phyloP scores from a whole-genome alignment of 164 flowering plant species.

The Liriodendron chinense region DNA sequence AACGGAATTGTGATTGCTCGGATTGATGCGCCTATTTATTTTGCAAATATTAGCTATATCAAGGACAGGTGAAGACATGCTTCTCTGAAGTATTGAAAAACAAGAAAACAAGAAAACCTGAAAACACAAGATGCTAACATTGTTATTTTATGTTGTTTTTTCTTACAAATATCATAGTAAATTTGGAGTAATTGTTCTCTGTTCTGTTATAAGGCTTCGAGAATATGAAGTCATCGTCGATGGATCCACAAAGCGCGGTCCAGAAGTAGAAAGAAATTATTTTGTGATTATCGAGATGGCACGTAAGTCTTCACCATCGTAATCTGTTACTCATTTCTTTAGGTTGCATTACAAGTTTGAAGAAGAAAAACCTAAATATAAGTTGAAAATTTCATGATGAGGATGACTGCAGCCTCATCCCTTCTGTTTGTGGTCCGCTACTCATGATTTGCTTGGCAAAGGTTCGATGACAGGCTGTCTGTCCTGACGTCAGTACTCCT shows the following conservation, averaged over 20 bases:
- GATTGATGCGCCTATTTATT: conserved; percentile 93
- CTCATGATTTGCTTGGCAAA: too few relatives aligned
- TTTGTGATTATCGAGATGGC: conserved; percentile 94
- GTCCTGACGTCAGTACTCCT: too few relatives aligned
- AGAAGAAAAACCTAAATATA: not conserved
- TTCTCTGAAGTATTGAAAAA: conserved; percentile 2
- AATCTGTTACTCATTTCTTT: not conserved
- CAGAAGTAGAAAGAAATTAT: conserved; percentile 80
- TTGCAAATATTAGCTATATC: conserved; percentile 90
- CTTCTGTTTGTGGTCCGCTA: too few relatives aligned
- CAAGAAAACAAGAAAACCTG: not conserved
- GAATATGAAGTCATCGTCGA: conserved; percentile 70
- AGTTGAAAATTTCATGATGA: too few relatives aligned
- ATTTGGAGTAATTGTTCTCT: not conserved
- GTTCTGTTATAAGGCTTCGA: conserved; percentile 50
- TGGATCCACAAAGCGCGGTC: conserved; percentile 60
- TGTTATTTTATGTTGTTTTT: not conserved
- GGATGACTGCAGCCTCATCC: too few relatives aligned
- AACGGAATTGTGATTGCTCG: conserved; percentile 94
- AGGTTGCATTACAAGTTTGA: not conserved
- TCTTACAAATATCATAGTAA: not conserved
- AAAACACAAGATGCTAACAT: not conserved
- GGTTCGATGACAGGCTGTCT: too few relatives aligned
- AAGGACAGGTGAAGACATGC: conserved; percentile 73
- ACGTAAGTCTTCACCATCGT: conserved; percentile 53